Base-by-base conservation (phyloP, 257 asterid species). In the Nicotiana noctiflora region DNA sequence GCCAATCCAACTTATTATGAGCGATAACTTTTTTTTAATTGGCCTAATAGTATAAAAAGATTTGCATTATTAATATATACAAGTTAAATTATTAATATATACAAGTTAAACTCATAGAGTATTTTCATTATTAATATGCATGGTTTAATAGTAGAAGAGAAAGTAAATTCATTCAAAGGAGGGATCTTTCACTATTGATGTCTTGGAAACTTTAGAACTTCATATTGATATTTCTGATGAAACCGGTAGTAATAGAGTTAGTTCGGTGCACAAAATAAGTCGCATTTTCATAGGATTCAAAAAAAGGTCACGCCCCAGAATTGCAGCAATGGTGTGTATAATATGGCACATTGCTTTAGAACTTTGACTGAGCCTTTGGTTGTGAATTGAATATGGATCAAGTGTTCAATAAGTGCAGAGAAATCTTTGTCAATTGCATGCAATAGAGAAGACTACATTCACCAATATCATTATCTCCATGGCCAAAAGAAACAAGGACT, bases 291-390 rank as follows among this genome's bases (percentile, higher is more conserved):
- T 0, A 37, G 0, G 10, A 2, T 7, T 8, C 46, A 2, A 8
- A 2, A 37, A 37, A 37, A 1, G 0, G 0, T 37, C 10, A 2
- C 46, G 7, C 0, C 46, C 46, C 46, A 37, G 7, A 10, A 37
- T 1, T 37, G 10, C 8, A 37, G 46, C 46, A 0, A 6, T 37
- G 46, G 46, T 7, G 2, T 1, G 46, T 90, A 86, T 76, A 67
- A 76, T 34, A 88, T 91, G 21, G 79, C 92, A 2, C 79, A 81
- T 10, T 86, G 93, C 86, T 84, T 93, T 84, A 86, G 97, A 80
- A 87, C 94, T 1, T 88, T 91, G 76, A 86, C 86, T 1, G 95
- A 93, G 65, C 89, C 97, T 2, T 59, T 93, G 82, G 60, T 91
- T 60, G 81, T 85, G 7, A 82, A 37, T 37, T 66, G 52, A 51